phyloP scores from a whole-genome alignment of 2,329 filamentous ascomycete genomes.

The Fusarium brachygibbosum region DNA sequence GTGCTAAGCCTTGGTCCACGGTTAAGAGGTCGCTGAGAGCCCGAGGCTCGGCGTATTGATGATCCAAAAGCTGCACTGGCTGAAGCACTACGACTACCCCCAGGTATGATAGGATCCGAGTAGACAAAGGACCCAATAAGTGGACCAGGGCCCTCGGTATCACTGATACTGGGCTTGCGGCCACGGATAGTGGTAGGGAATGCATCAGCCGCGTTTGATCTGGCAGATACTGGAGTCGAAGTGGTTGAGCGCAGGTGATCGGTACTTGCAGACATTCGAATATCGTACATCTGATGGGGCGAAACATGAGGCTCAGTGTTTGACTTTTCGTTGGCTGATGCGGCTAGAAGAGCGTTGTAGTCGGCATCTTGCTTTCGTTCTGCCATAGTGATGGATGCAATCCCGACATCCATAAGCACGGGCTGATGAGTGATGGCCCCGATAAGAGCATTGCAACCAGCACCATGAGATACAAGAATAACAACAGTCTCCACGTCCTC shows the following conservation, averaged over 20 bases:
- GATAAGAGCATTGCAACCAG: slow-evolving; percentile 95
- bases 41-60: slow-evolving; percentile 50
- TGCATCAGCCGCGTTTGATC: slow-evolving; percentile 52
- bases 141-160: slow-evolving; percentile 41
- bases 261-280: slow-evolving; percentile 79
- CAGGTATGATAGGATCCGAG: slow-evolving; percentile 58
- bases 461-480: slow-evolving; percentile 91
- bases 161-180: slow-evolving; percentile 46
- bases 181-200: slow-evolving; percentile 41
- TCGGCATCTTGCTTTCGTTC: slow-evolving; percentile 68
- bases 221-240: slow-evolving; percentile 54
- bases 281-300: slow-evolving; percentile 76
- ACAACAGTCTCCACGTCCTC: slow-evolving; percentile 81
- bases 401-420: slow-evolving; percentile 88
- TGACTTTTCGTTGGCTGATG: slow-evolving; percentile 44
- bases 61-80: slow-evolving; percentile 55
- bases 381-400: slow-evolving; percentile 93
- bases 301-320: slow-evolving; percentile 54
- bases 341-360: slow-evolving; percentile 53
- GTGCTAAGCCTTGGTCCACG: slow-evolving; percentile 38
- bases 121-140: slow-evolving; percentile 57
- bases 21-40: slow-evolving; percentile 46
- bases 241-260: slow-evolving; percentile 73
- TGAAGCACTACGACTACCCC: slow-evolving; percentile 61
- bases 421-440: slow-evolving; percentile 92